Evolutionary conservation across 2,329 filamentous ascomycete species (phyloP).

Genomic region (Fusarium luffae): DNA sequence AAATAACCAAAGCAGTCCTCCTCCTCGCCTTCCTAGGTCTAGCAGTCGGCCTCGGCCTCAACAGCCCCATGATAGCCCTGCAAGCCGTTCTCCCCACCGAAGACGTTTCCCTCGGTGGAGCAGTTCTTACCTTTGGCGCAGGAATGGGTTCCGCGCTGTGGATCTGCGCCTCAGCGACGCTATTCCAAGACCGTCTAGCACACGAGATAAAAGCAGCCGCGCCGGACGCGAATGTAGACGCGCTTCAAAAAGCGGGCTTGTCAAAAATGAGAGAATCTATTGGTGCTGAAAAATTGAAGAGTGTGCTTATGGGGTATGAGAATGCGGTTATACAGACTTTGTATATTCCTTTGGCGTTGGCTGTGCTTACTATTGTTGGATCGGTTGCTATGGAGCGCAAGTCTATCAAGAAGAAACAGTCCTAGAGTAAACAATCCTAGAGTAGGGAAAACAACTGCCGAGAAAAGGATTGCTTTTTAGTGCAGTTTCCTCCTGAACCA

Average conservation of each 20-base stretch:
- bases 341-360: slow-evolving; percentile 37
- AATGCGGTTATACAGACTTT: slow-evolving; percentile 39
- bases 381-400: slow-evolving; percentile 39
- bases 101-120: slow-evolving; percentile 40
- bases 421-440: not conserved
- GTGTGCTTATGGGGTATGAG: slow-evolving; percentile 37
- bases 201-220: slow-evolving; percentile 31
- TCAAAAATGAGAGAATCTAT: slow-evolving; percentile 32
- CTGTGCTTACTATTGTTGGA: slow-evolving; percentile 34
- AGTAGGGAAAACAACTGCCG: not conserved
- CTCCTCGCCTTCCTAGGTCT: slow-evolving; percentile 38
- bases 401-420: slow-evolving; percentile 39
- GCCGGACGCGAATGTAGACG: slow-evolving; percentile 12
- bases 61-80: slow-evolving; percentile 36
- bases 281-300: slow-evolving; percentile 15
- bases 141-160: slow-evolving; percentile 42
- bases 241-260: slow-evolving; percentile 22
- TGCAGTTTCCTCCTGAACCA: not conserved
- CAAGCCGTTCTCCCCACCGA: slow-evolving; percentile 36
- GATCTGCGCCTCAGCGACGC: slow-evolving; percentile 42
- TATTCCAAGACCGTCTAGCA: slow-evolving; percentile 36
- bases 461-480: not conserved
- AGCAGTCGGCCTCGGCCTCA: slow-evolving; percentile 38
- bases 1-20: slow-evolving; percentile 33
- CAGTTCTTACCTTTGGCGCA: slow-evolving; percentile 37